A percentile compares a stretch with the other conserved stretches of the same genome.
Evolutionary conservation across 176 grass and related monocot genomes (phyloP).

Genomic region (Stipa capillata): DNA sequence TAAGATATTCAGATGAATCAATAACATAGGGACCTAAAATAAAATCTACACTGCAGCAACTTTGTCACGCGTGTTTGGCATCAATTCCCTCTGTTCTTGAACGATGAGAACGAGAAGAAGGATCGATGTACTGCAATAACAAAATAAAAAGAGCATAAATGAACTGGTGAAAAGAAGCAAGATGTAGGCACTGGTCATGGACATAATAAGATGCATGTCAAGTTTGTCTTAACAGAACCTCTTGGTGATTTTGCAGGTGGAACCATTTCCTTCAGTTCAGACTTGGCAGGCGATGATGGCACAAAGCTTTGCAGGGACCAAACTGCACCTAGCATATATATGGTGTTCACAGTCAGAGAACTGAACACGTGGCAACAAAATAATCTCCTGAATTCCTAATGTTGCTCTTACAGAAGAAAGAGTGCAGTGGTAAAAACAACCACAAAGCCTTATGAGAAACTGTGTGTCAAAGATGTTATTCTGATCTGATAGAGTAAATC

Average conservation of each 20-base stretch:
- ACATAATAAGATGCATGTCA: constrained; percentile 4
- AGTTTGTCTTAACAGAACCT: constrained; percentile 27
- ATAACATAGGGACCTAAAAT: background rate
- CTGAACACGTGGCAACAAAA: too few species aligned
- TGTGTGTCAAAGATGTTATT: too few species aligned
- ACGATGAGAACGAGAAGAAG: constrained; percentile 53
- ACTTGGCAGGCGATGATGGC: constrained; percentile 13
- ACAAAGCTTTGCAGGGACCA: constrained; percentile 25
- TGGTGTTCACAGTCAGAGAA: too few species aligned
- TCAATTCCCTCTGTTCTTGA: constrained; percentile 41
- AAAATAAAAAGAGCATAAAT: background rate
- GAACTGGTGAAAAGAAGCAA: background rate
- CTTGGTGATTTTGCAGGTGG: constrained; percentile 35
- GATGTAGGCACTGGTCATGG: too few species aligned
- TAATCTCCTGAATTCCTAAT: too few species aligned
- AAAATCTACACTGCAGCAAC: background rate
- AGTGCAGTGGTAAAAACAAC: too few species aligned
- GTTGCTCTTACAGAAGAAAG: too few species aligned
- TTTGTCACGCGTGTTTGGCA: background rate
- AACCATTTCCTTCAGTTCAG: constrained; percentile 24
- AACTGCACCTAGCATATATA: too few species aligned
- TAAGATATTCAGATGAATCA: background rate
- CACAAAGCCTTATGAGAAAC: too few species aligned
- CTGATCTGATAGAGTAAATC: too few species aligned
- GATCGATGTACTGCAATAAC: constrained; percentile 43